phyloP scores from a whole-genome alignment of 2,329 filamentous ascomycete species.

The Cordyceps cateniannulata region DNA sequence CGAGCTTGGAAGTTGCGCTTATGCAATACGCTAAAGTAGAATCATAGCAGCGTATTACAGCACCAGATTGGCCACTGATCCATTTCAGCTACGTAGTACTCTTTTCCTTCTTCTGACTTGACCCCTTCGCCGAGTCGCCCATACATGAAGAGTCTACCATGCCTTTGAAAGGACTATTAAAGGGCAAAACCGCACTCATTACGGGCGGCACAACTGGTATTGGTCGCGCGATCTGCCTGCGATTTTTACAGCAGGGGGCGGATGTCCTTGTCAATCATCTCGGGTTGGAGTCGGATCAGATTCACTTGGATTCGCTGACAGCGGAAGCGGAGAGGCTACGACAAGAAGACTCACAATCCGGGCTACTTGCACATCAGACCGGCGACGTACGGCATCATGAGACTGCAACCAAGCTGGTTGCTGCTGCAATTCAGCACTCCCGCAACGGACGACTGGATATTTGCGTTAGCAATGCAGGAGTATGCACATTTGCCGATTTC shows the following conservation, averaged over 20 bases:
- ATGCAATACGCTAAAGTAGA: background rate
- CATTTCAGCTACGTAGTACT: background rate
- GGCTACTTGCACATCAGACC: constrained; percentile 47
- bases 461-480: constrained; percentile 82
- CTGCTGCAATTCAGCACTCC: constrained; percentile 51
- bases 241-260: constrained; percentile 71
- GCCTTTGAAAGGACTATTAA: constrained; percentile 50
- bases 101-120: background rate
- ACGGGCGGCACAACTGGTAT: constrained; percentile 85
- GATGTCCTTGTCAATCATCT: constrained; percentile 77
- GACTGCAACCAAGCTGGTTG: constrained; percentile 63
- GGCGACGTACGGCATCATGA: constrained; percentile 74
- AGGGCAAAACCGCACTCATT: constrained; percentile 74
- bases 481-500: constrained; percentile 86
- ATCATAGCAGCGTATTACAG: too few species aligned
- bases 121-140: constrained; percentile 2
- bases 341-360: background rate
- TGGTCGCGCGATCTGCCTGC: constrained; percentile 75
- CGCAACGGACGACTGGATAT: constrained; percentile 60
- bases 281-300: constrained; percentile 45
- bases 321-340: constrained; percentile 43
- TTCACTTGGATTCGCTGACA: constrained; percentile 47
- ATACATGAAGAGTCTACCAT: constrained; percentile 23
- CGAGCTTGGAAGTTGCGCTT: background rate
- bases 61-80: too few species aligned